phyloP scores from a whole-genome alignment of 2,329 filamentous ascomycete species.

The Zarea fungicola region DNA sequence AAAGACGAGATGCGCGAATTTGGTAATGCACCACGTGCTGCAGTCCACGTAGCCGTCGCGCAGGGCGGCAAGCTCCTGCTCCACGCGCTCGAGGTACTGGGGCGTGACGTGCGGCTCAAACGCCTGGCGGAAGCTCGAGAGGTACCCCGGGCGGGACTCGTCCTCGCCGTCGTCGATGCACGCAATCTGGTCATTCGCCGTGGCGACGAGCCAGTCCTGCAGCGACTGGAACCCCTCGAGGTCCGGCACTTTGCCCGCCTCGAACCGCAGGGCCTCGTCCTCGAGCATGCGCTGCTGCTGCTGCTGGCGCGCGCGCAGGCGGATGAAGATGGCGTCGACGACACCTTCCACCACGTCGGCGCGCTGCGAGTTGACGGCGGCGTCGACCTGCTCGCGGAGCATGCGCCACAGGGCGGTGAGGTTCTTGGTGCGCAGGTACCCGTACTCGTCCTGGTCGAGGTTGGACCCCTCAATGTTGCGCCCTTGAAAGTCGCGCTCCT shows the following conservation, averaged over 20 bases:
- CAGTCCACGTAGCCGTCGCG: slow-evolving; percentile 93
- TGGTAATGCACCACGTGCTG: slow-evolving; percentile 84
- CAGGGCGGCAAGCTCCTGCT: slow-evolving; percentile 66
- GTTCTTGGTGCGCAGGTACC: slow-evolving; percentile 87
- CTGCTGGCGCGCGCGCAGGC: slow-evolving; percentile 75
- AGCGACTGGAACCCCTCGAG: slow-evolving; percentile 69
- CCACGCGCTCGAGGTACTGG: slow-evolving; percentile 70
- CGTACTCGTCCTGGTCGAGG: slow-evolving; percentile 81
- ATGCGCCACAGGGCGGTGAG: slow-evolving; percentile 96
- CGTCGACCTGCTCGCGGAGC: slow-evolving; percentile 86
- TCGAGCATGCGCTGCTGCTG: slow-evolving; percentile 86
- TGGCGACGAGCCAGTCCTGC: slow-evolving; percentile 93
- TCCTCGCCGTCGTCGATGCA: slow-evolving; percentile 92
- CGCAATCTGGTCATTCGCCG: slow-evolving; percentile 97
- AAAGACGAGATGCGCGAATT: slow-evolving; percentile 85
- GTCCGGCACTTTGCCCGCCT: slow-evolving; percentile 47
- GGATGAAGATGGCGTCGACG: slow-evolving; percentile 90
- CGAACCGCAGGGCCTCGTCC: slow-evolving; percentile 74
- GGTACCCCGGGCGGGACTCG: slow-evolving; percentile 69
- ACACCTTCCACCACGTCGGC: slow-evolving; percentile 91
- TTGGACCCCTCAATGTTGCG: slow-evolving; percentile 65
- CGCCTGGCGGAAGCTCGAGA: slow-evolving; percentile 79
- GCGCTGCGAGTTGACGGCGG: slow-evolving; percentile 77
- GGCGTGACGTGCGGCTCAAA: slow-evolving; percentile 76
- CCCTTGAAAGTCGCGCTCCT: slow-evolving; percentile 74